phyloP scores from a whole-genome alignment of 129 eudicot genomes.

The Centella asiatica region DNA sequence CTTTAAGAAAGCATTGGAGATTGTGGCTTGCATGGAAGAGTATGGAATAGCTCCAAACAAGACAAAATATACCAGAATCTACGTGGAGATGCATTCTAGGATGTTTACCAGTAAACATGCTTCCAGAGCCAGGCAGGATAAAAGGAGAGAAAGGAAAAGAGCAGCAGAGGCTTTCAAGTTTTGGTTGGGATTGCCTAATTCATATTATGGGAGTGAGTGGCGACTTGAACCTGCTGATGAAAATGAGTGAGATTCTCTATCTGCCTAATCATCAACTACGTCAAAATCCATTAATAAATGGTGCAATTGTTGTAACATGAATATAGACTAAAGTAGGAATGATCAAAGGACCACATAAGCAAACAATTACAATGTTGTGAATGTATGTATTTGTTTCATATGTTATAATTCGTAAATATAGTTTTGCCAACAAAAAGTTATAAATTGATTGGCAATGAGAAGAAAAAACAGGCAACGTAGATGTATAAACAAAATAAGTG shows the following conservation, averaged over 20 bases:
- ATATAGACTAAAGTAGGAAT: neutral
- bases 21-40: slow-evolving; percentile 96
- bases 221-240: slow-evolving; percentile 43
- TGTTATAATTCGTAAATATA: too few species aligned
- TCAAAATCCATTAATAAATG: neutral
- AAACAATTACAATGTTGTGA: neutral
- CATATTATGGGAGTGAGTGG: slow-evolving; percentile 94
- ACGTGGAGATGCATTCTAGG: slow-evolving; percentile 98
- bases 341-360: neutral
- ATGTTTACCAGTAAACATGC: slow-evolving; percentile 99
- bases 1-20: slow-evolving; percentile 92
- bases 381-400: too few species aligned
- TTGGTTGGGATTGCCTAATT: slow-evolving; percentile 93
- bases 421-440: too few species aligned
- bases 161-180: slow-evolving; percentile 99
- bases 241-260: slow-evolving; percentile 27
- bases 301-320: neutral
- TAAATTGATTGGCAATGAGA: too few species aligned
- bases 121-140: slow-evolving; percentile 84
- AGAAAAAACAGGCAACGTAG: too few species aligned
- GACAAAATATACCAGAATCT: slow-evolving; percentile 76
- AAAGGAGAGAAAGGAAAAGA: slow-evolving; percentile 74
- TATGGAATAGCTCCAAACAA: slow-evolving; percentile 76
- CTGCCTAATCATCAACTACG: neutral
- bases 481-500: too few species aligned